These are phyloP conservation scores for Xanthoconium purpureum DNA, from an alignment of 768 basidiomycete species.

Conservation along the genomic window DNA sequence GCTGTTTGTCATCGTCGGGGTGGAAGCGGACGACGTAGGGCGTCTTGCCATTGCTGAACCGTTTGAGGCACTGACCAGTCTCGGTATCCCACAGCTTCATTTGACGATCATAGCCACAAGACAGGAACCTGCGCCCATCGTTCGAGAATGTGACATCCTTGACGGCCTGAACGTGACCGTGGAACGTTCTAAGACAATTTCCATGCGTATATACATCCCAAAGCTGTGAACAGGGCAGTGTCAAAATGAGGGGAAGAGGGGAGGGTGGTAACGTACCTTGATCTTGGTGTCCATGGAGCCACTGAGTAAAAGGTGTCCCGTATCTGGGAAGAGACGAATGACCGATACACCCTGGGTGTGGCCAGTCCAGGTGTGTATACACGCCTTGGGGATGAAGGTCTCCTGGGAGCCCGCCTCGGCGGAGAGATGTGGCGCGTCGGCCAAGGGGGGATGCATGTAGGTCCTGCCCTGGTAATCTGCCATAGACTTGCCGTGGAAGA, in stretches of 20 bases:
- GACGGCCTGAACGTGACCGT: conserved; percentile 94
- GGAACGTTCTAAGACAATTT: conserved; percentile 94
- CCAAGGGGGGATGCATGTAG: conserved; percentile 91
- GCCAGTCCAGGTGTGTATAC: conserved; percentile 97
- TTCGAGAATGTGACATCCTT: conserved; percentile 97
- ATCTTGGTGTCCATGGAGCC: conserved; percentile 99
- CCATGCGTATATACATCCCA: conserved; percentile 99
- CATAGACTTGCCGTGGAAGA: conserved; percentile 97
- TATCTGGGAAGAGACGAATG: conserved; percentile 87
- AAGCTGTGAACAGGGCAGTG: conserved; percentile 50
- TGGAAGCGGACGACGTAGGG: conserved; percentile 95
- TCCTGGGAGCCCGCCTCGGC: conserved; percentile 83
- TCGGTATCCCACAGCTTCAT: conserved; percentile 99
- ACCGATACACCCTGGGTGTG: conserved; percentile 96
- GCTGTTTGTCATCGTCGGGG: conserved; percentile 93
- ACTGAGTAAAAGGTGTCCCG: conserved; percentile 89
- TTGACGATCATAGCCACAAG: conserved; percentile 92
- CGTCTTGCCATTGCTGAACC: conserved; percentile 97
- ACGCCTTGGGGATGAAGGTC: conserved; percentile 90
- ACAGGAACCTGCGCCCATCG: conserved; percentile 84
- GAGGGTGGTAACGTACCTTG: conserved; percentile 54
- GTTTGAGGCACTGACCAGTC: conserved; percentile 94
- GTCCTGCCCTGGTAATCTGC: conserved; percentile 97
- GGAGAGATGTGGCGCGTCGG: conserved; percentile 82
- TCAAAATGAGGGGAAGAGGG: conserved; percentile 2